Base-by-base conservation (phyloP, 495 filamentous ascomycete genomes). In the Hyaloscypha variabilis region DNA sequence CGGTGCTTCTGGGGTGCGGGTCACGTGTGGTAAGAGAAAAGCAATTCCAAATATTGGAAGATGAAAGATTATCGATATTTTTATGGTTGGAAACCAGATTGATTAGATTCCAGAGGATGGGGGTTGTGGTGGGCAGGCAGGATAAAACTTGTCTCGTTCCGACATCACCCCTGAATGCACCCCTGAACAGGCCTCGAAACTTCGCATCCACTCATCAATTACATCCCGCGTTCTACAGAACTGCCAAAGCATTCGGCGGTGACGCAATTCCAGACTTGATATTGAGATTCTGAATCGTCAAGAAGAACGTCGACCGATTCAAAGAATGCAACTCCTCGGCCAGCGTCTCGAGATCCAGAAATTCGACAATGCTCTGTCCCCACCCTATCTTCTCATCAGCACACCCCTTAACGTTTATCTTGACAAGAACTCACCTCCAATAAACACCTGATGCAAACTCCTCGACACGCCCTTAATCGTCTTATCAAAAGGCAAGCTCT, bases 401-500 rank as follows among this genome's bases (percentile, higher is more conserved):
- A 23, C 8, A 8, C 6, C 8, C 8, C 51, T 25, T 23, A n/a
- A n/a, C n/a, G n/a, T n/a, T n/a, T n/a, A n/a, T n/a, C n/a, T n/a
- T n/a, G n/a, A n/a, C n/a, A n/a, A n/a, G n/a, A 26, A 61, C 39
- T 30, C 26, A 51, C 39, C 39, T 23, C 58, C 42, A n/a, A 61
- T 61, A 28, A 49, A 49, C 4, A 61, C 36, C 50, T 54, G 60
- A 54, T 54, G 60, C 49, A 63, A 5, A 36, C 46, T 25, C 26
- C 50, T 63, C 49, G 28, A 19, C 3, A 60, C 49, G 17, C 60
- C 50, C 39, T 19, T 5, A 53, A 69, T 62, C 3, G 42, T 62
- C 29, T 80, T 73, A 50, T 80, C 69, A 4, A 77, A 73, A 30
- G 87, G 84, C 83, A 85, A 87, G 39, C 52, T 59, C 56, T 77